Evolutionary conservation across 2,329 filamentous ascomycete genomes (phyloP).

Genomic region (Hymenoscyphus salicellus): DNA sequence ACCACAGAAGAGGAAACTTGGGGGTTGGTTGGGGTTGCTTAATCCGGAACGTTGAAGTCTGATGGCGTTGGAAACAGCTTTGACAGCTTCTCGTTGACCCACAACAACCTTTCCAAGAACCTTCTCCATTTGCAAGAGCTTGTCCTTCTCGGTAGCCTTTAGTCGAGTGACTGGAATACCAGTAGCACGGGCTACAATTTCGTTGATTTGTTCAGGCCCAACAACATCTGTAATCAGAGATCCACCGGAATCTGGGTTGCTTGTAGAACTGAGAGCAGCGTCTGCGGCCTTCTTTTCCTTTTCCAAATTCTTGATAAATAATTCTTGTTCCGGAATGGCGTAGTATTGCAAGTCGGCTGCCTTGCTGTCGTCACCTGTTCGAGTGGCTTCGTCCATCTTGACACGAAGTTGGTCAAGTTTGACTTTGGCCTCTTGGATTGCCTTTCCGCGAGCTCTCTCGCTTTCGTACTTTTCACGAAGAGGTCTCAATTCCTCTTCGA

Average conservation of each 20-base stretch:
- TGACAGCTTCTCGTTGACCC: constrained; percentile 90
- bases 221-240: constrained; percentile 89
- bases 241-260: constrained; percentile 56
- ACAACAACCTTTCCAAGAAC: constrained; percentile 81
- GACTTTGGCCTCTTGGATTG: constrained; percentile 90
- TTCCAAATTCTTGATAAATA: constrained; percentile 77
- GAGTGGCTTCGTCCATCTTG: constrained; percentile 90
- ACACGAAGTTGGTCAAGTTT: constrained; percentile 90
- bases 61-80: constrained; percentile 92
- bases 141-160: constrained; percentile 95
- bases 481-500: constrained; percentile 87
- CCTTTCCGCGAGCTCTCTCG: constrained; percentile 85
- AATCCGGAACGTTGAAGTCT: constrained; percentile 92
- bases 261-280: constrained; percentile 57
- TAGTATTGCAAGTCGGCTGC: constrained; percentile 96
- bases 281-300: constrained; percentile 76
- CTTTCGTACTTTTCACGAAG: constrained; percentile 93
- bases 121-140: constrained; percentile 95
- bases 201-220: constrained; percentile 96
- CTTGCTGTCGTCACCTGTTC: constrained; percentile 76
- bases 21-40: constrained; percentile 91
- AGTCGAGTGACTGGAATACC: constrained; percentile 94
- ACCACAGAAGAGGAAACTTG: constrained; percentile 97
- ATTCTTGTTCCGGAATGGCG: constrained; percentile 88
- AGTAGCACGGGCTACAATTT: constrained; percentile 97